phyloP scores from a whole-genome alignment of 345 rosid species.

The Camelina hispida region DNA sequence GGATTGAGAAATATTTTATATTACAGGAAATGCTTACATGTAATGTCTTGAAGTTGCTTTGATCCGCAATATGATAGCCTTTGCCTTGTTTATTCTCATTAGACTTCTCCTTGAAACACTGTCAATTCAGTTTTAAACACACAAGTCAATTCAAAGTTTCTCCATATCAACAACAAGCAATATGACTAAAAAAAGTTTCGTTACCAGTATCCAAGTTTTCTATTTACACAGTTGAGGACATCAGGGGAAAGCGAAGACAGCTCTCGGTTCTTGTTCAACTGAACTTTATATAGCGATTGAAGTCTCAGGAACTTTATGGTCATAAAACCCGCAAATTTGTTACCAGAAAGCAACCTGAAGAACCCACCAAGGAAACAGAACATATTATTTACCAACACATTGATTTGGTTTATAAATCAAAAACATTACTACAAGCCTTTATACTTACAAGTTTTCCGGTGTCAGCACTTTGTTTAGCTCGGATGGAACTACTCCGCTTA shows the following conservation, averaged over 20 bases:
- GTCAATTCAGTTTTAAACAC: slow-evolving; percentile 28
- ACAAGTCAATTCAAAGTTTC: neutral
- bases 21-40: slow-evolving; percentile 45
- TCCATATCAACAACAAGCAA: neutral
- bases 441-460: slow-evolving; percentile 73
- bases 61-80: slow-evolving; percentile 44
- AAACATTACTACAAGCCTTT: neutral
- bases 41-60: slow-evolving; percentile 50
- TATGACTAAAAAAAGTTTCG: neutral
- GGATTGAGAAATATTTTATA: no score
- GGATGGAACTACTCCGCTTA: slow-evolving; percentile 69
- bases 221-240: slow-evolving; percentile 46
- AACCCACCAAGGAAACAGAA: neutral
- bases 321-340: slow-evolving; percentile 65
- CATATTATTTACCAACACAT: slow-evolving; percentile 4
- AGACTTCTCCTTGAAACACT: slow-evolving; percentile 63
- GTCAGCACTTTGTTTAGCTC: slow-evolving; percentile 55
- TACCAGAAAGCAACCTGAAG: slow-evolving; percentile 73
- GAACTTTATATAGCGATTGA: slow-evolving; percentile 59
- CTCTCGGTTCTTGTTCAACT: slow-evolving; percentile 54
- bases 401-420: neutral
- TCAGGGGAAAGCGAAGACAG: slow-evolving; percentile 34
- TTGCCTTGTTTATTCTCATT: slow-evolving; percentile 46
- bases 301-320: slow-evolving; percentile 58
- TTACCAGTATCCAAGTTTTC: slow-evolving; percentile 75